These are phyloP conservation scores for Camellia oleifera DNA, from an alignment of 179 eudicot genomes.

Conservation along the genomic window DNA sequence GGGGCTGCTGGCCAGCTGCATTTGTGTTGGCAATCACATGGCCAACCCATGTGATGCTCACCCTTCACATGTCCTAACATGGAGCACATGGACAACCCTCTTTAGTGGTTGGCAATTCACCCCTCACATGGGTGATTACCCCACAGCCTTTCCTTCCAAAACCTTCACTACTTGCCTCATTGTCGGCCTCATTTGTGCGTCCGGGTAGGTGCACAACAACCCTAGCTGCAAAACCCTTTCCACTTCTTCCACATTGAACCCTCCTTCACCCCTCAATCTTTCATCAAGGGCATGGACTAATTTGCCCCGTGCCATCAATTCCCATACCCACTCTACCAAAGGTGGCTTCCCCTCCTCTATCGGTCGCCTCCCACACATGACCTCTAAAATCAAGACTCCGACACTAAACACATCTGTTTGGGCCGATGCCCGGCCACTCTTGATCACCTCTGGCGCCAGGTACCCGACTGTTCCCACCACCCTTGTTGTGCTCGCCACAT, in stretches of 20 bases:
- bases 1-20: too few species aligned
- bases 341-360: conserved; percentile 36
- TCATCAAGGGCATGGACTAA: conserved; percentile 31
- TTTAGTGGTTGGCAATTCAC: too few species aligned
- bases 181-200: conserved; percentile 31
- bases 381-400: conserved; percentile 45
- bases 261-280: conserved; percentile 23
- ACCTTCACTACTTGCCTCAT: conserved; percentile 49
- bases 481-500: conserved; percentile 37
- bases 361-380: conserved; percentile 46
- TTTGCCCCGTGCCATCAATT: conserved; percentile 25
- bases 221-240: conserved; percentile 40
- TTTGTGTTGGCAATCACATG: too few species aligned
- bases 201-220: conserved; percentile 37
- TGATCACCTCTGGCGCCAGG: conserved; percentile 45
- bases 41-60: too few species aligned
- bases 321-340: conserved; percentile 47
- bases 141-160: too few species aligned
- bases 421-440: conserved; percentile 41
- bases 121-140: too few species aligned
- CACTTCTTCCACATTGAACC: conserved; percentile 28
- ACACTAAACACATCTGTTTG: conserved; percentile 41
- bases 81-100: too few species aligned
- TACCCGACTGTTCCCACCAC: conserved; percentile 54
- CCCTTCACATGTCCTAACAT: too few species aligned